Percentiles rank a stretch among this genome's conserved stretches.
Evolutionary conservation across 352 stramenopile species (phyloP).

Genomic region (Globisporangium heterothallicum): DNA sequence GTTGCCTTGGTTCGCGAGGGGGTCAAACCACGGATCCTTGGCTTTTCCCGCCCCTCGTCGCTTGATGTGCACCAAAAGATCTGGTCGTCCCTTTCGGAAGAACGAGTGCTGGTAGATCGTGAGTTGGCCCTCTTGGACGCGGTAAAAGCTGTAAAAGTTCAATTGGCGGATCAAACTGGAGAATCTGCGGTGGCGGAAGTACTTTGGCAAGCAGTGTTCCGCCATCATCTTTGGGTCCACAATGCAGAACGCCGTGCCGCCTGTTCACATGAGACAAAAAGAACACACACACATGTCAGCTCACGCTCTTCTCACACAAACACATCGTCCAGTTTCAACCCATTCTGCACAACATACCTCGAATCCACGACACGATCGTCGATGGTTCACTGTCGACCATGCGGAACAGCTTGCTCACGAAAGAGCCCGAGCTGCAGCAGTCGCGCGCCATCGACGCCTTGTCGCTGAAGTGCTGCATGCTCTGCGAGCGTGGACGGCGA

Average conservation of each 20-base stretch:
- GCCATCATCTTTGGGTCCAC: slow-evolving; percentile 88
- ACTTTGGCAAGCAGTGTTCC: slow-evolving; percentile 86
- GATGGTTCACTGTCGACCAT: slow-evolving; percentile 82
- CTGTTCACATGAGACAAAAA: slow-evolving; percentile 20
- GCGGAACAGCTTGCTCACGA: slow-evolving; percentile 82
- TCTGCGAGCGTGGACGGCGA: slow-evolving; percentile 43
- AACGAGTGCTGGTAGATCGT: slow-evolving; percentile 86
- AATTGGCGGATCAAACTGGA: slow-evolving; percentile 87
- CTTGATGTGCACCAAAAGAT: slow-evolving; percentile 83
- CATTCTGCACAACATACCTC: slow-evolving; percentile 20
- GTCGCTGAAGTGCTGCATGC: slow-evolving; percentile 39
- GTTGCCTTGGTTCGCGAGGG: slow-evolving; percentile 26
- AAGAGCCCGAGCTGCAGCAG: slow-evolving; percentile 65
- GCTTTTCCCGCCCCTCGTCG: slow-evolving; percentile 74
- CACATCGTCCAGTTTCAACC: background rate
- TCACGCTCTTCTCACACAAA: background rate
- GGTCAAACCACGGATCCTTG: slow-evolving; percentile 84
- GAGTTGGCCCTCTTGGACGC: slow-evolving; percentile 79
- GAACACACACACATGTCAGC: background rate
- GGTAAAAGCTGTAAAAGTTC: slow-evolving; percentile 92
- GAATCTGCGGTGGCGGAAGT: slow-evolving; percentile 87
- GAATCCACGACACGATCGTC: slow-evolving; percentile 80
- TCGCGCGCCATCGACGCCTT: slow-evolving; percentile 23
- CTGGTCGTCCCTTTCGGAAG: slow-evolving; percentile 76
- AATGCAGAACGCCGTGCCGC: slow-evolving; percentile 87